Conservation (phyloP, 2,329 filamentous ascomycete genomes). For the Teratosphaeria zuluensis region DNA sequence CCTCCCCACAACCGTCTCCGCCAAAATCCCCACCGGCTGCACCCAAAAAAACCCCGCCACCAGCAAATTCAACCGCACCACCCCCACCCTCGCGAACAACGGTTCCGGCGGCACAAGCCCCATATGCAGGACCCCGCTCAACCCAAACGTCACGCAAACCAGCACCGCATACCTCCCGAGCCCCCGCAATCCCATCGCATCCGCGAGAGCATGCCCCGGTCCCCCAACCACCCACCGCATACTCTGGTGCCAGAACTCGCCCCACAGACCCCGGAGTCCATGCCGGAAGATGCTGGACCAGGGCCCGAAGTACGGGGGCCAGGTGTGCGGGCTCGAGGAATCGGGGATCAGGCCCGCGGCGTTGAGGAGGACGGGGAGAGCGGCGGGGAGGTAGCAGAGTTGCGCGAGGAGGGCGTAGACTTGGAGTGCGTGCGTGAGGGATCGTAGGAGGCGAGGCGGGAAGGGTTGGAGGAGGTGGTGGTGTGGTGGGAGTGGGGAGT, state of each 20-base stretch:
- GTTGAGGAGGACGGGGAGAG: conserved; percentile 15
- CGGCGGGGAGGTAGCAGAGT: conserved; percentile 15
- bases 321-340: conserved; percentile 13
- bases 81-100: conserved; percentile 5
- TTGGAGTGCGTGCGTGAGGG: conserved; percentile 16
- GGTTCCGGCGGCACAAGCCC: conserved; percentile 23
- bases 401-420: conserved; percentile 18
- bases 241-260: conserved; percentile 24
- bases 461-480: conserved; percentile 1
- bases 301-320: conserved; percentile 22
- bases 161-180: conserved; percentile 15
- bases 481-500: conserved; percentile 7
- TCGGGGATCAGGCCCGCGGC: conserved; percentile 10
- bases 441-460: conserved; percentile 12
- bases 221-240: conserved; percentile 18
- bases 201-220: conserved; percentile 16
- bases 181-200: conserved; percentile 8
- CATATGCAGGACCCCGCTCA: conserved; percentile 22
- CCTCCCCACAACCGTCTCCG: conserved; percentile 11
- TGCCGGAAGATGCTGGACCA: conserved; percentile 8
- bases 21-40: conserved; percentile 18
- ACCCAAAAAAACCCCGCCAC: conserved; percentile 20
- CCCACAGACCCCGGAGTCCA: conserved; percentile 23
- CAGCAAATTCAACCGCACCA: conserved; percentile 6
- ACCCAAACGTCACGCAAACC: conserved; percentile 15